Conservation (phyloP, 2,329 filamentous ascomycete species). For the Ploettnerulaceae sp. region DNA sequence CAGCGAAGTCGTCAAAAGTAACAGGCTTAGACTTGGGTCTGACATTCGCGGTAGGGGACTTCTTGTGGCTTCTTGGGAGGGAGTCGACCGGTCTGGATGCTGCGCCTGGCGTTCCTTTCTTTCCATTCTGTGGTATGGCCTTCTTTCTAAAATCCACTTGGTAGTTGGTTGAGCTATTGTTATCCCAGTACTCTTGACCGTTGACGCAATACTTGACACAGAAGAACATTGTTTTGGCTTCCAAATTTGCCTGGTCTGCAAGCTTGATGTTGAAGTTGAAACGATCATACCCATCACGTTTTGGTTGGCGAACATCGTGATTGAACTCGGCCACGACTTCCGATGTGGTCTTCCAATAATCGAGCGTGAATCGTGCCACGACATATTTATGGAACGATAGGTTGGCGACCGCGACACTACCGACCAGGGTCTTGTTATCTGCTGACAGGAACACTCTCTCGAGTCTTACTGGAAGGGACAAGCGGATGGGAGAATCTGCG, state of each 20-base stretch:
- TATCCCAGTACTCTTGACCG: constrained; percentile 91
- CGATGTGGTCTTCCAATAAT: constrained; percentile 98
- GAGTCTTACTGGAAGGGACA: constrained; percentile 65
- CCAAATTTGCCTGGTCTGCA: constrained; percentile 83
- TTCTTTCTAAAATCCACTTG: constrained; percentile 91
- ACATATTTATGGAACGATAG: constrained; percentile 85
- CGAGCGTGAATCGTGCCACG: constrained; percentile 88
- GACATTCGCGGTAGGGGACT: constrained; percentile 43
- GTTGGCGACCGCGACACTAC: constrained; percentile 80
- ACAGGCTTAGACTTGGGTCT: constrained; percentile 47
- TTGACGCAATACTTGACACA: constrained; percentile 85
- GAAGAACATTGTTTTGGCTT: constrained; percentile 87
- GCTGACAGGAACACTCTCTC: constrained; percentile 82
- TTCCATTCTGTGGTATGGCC: constrained; percentile 55
- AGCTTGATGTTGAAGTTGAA: constrained; percentile 95
- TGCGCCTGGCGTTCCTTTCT: constrained; percentile 48
- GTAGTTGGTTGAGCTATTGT: constrained; percentile 82
- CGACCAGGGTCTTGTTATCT: constrained; percentile 82
- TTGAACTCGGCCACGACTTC: constrained; percentile 88
- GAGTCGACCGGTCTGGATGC: constrained; percentile 47
- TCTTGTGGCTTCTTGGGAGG: constrained; percentile 63
- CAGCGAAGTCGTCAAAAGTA: constrained; percentile 65
- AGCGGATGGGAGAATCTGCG: constrained; percentile 56
- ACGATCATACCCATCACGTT: constrained; percentile 68
- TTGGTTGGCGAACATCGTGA: constrained; percentile 66